These are phyloP conservation scores for Petunia hybrid DNA, from an alignment of 305 asterid species.

Conservation along the genomic window DNA sequence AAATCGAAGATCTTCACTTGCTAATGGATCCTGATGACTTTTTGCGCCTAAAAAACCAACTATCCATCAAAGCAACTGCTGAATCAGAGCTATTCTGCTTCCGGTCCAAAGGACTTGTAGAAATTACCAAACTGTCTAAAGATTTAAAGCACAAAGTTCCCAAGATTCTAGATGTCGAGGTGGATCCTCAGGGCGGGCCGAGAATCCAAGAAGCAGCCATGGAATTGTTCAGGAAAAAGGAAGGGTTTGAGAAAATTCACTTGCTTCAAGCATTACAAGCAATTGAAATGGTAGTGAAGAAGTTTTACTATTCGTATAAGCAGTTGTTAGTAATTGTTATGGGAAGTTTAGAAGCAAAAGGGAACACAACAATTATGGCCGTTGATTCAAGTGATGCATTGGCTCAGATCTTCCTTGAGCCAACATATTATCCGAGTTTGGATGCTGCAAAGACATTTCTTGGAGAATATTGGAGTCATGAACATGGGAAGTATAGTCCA, in stretches of 20 bases:
- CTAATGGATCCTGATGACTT: slow-evolving; percentile 90
- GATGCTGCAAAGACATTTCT: slow-evolving; percentile 94
- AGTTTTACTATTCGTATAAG: slow-evolving; percentile 74
- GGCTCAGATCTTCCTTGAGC: slow-evolving; percentile 77
- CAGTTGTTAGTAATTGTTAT: slow-evolving; percentile 70
- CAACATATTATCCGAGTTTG: slow-evolving; percentile 88
- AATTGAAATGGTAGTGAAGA: slow-evolving; percentile 80
- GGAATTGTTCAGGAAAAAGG: slow-evolving; percentile 64
- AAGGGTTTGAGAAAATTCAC: slow-evolving; percentile 59
- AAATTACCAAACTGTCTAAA: slow-evolving; percentile 65
- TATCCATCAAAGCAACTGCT: slow-evolving; percentile 59
- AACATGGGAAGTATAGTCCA: slow-evolving; percentile 43
- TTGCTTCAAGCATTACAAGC: slow-evolving; percentile 88
- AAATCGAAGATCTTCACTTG: slow-evolving; percentile 69
- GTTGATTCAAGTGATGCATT: slow-evolving; percentile 59
- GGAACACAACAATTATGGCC: slow-evolving; percentile 36
- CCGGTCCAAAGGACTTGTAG: slow-evolving; percentile 66
- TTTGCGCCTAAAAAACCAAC: slow-evolving; percentile 65
- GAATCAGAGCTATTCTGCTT: slow-evolving; percentile 76
- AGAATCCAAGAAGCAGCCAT: slow-evolving; percentile 92
- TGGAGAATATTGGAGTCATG: slow-evolving; percentile 72
- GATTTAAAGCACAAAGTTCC: slow-evolving; percentile 86
- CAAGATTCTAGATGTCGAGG: slow-evolving; percentile 71
- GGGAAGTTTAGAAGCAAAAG: slow-evolving; percentile 89
- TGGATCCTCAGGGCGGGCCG: slow-evolving; percentile 91